phyloP scores from a whole-genome alignment of 2,329 filamentous ascomycete genomes.

The Lizonia empirigonia region DNA sequence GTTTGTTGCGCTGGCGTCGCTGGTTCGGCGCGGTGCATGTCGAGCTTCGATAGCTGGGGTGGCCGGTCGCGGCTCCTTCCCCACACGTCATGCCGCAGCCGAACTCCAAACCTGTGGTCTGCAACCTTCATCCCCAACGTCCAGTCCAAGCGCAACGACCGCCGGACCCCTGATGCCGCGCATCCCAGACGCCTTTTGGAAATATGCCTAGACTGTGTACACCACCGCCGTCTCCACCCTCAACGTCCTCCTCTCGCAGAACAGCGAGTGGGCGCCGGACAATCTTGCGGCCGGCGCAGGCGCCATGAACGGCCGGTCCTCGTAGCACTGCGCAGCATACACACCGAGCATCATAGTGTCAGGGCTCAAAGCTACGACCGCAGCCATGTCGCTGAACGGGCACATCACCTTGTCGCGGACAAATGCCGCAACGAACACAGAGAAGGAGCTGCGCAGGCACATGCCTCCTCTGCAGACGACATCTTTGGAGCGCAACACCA shows the following conservation, averaged over 20 bases:
- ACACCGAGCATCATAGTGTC: conserved; percentile 8
- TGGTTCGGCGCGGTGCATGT: not conserved
- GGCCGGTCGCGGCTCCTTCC: conserved; percentile 8
- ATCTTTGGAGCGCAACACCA: conserved; percentile 24
- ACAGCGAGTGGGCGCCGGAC: conserved; percentile 25
- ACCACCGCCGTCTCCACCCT: not conserved
- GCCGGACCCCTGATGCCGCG: conserved; percentile 8
- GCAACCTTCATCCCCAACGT: conserved; percentile 9
- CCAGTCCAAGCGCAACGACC: not conserved
- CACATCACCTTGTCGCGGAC: conserved; percentile 14
- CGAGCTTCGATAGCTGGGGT: conserved; percentile 5
- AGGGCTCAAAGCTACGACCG: not conserved
- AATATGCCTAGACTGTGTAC: conserved; percentile 29
- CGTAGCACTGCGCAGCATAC: conserved; percentile 18
- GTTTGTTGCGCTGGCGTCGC: conserved; percentile 24
- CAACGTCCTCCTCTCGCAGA: conserved; percentile 18
- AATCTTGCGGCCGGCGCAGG: conserved; percentile 22
- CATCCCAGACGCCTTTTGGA: conserved; percentile 9
- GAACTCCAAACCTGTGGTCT: not conserved
- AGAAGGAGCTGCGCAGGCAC: conserved; percentile 38
- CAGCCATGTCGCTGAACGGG: conserved; percentile 19
- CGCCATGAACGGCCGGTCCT: conserved; percentile 27
- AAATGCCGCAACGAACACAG: conserved; percentile 25
- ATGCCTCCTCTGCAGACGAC: conserved; percentile 36
- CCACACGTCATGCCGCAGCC: conserved; percentile 12